Conservation (phyloP, 2,329 filamentous ascomycete species). For the Fusarium fracticaudum region DNA sequence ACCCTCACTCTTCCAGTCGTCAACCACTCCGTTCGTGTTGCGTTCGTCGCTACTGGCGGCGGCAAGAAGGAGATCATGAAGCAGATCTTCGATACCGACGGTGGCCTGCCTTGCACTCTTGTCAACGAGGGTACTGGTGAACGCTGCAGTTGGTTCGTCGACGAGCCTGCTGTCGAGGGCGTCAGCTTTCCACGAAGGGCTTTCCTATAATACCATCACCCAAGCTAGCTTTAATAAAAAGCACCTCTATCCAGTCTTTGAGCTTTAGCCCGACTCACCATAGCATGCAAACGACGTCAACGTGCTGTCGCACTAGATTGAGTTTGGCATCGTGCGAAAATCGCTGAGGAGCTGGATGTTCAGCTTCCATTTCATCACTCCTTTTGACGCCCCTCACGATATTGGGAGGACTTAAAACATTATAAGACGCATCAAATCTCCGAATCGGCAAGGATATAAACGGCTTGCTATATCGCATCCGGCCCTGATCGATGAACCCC, state of each 20-base stretch:
- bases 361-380: constrained; percentile 10
- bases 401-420: not conserved
- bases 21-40: constrained; percentile 84
- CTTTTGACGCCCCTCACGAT: not conserved
- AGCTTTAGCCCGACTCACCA: constrained; percentile 15
- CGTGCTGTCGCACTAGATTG: constrained; percentile 12
- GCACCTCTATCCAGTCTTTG: constrained; percentile 7
- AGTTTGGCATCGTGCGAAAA: constrained; percentile 23
- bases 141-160: constrained; percentile 95
- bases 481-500: not conserved
- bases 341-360: constrained; percentile 29
- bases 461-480: not conserved
- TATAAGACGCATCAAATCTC: not conserved
- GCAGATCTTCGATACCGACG: constrained; percentile 85
- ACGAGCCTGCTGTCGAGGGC: constrained; percentile 84
- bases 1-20: constrained; percentile 93
- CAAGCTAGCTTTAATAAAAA: constrained; percentile 20
- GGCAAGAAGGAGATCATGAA: constrained; percentile 94
- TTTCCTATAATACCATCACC: constrained; percentile 54
- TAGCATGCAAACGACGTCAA: constrained; percentile 9
- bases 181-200: constrained; percentile 83
- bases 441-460: constrained; percentile 11
- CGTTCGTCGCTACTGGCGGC: constrained; percentile 88
- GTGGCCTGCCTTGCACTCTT: constrained; percentile 83
- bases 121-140: constrained; percentile 88